These are phyloP conservation scores for Phytophthora podocarpi DNA, from an alignment of 352 stramenopile species.

Conservation along the genomic window DNA sequence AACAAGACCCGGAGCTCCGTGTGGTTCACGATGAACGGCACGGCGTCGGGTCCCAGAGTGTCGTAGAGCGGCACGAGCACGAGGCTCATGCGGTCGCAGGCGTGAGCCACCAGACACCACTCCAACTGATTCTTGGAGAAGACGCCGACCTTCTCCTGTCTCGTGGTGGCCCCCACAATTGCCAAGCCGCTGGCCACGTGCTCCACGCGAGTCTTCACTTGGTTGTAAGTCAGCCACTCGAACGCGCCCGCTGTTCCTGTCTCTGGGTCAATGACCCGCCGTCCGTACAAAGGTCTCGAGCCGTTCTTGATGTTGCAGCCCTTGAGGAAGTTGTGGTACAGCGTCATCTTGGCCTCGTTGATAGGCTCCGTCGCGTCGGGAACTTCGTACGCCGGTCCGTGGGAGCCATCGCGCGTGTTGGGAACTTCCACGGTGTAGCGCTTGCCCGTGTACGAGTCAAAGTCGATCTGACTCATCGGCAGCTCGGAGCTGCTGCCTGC, in stretches of 20 bases:
- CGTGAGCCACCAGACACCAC: constrained; percentile 63
- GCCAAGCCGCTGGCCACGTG: no score
- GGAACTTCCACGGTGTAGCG: constrained; percentile 49
- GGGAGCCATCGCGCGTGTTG: constrained; percentile 39
- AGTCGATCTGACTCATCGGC: constrained; percentile 64
- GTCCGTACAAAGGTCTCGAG: constrained; percentile 9
- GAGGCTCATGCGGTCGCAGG: constrained; percentile 68
- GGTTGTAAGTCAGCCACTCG: constrained; percentile 62
- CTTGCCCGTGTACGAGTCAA: constrained; percentile 51
- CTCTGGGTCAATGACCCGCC: constrained; percentile 18
- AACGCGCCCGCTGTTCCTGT: constrained; percentile 50
- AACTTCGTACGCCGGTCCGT: constrained; percentile 48
- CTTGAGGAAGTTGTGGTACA: constrained; percentile 53
- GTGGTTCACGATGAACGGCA: constrained; percentile 79
- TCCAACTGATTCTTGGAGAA: constrained; percentile 77
- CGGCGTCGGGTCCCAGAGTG: constrained; percentile 71
- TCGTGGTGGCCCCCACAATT: constrained; percentile 37
- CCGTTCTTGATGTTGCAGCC: constrained; percentile 22
- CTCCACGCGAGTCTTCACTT: constrained; percentile 50
- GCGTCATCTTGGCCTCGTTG: constrained; percentile 45
- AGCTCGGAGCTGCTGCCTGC: background rate
- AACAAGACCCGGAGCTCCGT: constrained; percentile 66
- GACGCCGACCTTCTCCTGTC: constrained; percentile 61
- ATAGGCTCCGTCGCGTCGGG: constrained; percentile 24
- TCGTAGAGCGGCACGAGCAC: constrained; percentile 80